phyloP scores from a whole-genome alignment of 139 green algal species.

The Gonium pectorale region DNA sequence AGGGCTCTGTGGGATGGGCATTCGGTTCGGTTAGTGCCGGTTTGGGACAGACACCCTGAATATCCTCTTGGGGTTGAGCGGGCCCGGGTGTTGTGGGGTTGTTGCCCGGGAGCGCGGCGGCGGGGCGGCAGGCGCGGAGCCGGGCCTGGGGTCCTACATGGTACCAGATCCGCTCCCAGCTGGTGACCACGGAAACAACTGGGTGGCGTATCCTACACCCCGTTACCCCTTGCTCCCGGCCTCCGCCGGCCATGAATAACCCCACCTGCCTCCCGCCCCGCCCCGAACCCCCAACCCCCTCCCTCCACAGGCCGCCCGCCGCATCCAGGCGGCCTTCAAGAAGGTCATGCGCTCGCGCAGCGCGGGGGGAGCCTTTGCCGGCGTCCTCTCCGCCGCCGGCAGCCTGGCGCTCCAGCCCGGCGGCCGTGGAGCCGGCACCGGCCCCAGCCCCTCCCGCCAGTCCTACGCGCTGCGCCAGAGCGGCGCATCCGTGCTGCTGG shows the following conservation, averaged over 20 bases:
- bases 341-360: neutral
- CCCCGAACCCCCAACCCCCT: too few species aligned
- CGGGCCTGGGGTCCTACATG: too few species aligned
- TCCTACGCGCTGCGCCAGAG: neutral
- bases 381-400: neutral
- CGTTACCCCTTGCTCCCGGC: neutral
- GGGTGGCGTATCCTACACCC: too few species aligned
- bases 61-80: too few species aligned
- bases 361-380: neutral
- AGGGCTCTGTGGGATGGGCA: too few species aligned
- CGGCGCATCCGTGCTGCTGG: slow-evolving; percentile 42
- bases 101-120: too few species aligned
- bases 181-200: too few species aligned
- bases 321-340: slow-evolving; percentile 44
- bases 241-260: neutral
- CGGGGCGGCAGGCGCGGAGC: too few species aligned
- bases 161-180: too few species aligned
- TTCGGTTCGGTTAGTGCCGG: too few species aligned
- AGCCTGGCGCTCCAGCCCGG: neutral
- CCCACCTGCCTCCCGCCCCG: neutral
- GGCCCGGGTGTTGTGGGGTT: too few species aligned
- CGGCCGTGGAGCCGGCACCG: neutral
- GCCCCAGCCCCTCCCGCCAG: neutral
- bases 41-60: too few species aligned
- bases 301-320: slow-evolving; percentile 31